These are phyloP conservation scores for Ceratocystis eucalypticola DNA, from an alignment of 2,329 filamentous ascomycete genomes.

Conservation along the genomic window DNA sequence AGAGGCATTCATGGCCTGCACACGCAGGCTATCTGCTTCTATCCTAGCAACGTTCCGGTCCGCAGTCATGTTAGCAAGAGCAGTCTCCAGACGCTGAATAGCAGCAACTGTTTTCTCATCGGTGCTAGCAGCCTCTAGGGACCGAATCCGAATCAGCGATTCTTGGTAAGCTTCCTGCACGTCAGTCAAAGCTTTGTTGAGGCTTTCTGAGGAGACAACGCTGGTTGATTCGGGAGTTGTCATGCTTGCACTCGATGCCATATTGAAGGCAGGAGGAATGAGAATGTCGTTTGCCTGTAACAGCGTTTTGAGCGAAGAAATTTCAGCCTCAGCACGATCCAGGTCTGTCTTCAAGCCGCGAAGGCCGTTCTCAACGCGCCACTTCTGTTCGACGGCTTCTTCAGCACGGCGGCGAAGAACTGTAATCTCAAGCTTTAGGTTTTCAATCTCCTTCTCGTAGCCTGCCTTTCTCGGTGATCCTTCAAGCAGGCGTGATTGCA, in stretches of 20 bases:
- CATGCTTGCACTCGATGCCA: slow-evolving; percentile 26
- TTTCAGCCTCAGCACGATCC: slow-evolving; percentile 88
- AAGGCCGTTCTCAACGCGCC: slow-evolving; percentile 85
- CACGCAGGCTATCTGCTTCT: slow-evolving; percentile 48
- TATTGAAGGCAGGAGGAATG: slow-evolving; percentile 47
- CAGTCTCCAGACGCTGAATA: slow-evolving; percentile 52
- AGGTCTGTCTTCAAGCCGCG: slow-evolving; percentile 89
- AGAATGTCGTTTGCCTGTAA: slow-evolving; percentile 73
- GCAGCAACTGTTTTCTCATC: slow-evolving; percentile 50
- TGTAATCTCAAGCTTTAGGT: slow-evolving; percentile 71
- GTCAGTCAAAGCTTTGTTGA: slow-evolving; percentile 61
- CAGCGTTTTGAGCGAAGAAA: slow-evolving; percentile 63
- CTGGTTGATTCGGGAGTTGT: slow-evolving; percentile 23
- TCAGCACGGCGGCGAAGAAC: slow-evolving; percentile 75
- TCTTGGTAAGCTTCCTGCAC: slow-evolving; percentile 58
- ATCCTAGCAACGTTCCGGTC: slow-evolving; percentile 60
- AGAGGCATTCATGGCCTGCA: slow-evolving; percentile 46
- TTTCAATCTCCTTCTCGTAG: slow-evolving; percentile 71
- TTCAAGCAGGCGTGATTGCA: slow-evolving; percentile 60
- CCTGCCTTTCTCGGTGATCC: slow-evolving; percentile 59
- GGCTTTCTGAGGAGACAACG: slow-evolving; percentile 50
- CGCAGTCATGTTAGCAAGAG: slow-evolving; percentile 53
- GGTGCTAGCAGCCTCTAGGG: slow-evolving; percentile 41
- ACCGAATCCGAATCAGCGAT: slow-evolving; percentile 52
- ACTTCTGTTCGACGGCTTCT: slow-evolving; percentile 89